Evolutionary conservation across 2,329 filamentous ascomycete genomes (phyloP).

Genomic region (Colletotrichum paranaense): DNA sequence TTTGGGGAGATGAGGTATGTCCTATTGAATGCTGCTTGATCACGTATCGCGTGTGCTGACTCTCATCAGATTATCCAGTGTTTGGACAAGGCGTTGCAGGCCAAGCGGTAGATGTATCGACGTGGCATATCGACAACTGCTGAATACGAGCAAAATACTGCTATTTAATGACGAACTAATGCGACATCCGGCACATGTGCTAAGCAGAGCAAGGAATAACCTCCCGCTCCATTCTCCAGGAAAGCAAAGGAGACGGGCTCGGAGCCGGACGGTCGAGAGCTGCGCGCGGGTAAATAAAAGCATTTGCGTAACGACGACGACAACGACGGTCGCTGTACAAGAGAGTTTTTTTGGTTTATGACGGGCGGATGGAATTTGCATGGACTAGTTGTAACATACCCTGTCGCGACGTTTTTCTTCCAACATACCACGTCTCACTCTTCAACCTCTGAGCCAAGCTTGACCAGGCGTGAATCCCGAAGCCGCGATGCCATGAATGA

Average conservation of each 20-base stretch:
- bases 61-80: slow-evolving; percentile 45
- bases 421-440: slow-evolving; percentile 18
- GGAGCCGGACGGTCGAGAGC: background rate
- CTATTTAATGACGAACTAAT: slow-evolving; percentile 36
- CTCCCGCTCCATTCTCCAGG: slow-evolving; percentile 6
- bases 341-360: slow-evolving; percentile 27
- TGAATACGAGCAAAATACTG: slow-evolving; percentile 8
- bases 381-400: slow-evolving; percentile 34
- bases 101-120: slow-evolving; percentile 34
- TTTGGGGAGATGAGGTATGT: slow-evolving; percentile 52
- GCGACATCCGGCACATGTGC: slow-evolving; percentile 23
- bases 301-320: slow-evolving; percentile 22
- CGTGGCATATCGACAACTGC: background rate
- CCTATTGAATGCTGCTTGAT: slow-evolving; percentile 49
- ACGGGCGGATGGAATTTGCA: slow-evolving; percentile 29
- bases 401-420: slow-evolving; percentile 30
- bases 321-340: slow-evolving; percentile 24
- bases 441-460: background rate
- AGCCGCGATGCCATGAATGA: background rate
- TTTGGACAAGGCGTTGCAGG: slow-evolving; percentile 46
- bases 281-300: slow-evolving; percentile 32
- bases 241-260: background rate
- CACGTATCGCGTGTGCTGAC: background rate
- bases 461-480: background rate
- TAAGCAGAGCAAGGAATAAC: slow-evolving; percentile 4